Evolutionary conservation across 2,329 filamentous ascomycete species (phyloP).

Genomic region (Penicillium concentricum): DNA sequence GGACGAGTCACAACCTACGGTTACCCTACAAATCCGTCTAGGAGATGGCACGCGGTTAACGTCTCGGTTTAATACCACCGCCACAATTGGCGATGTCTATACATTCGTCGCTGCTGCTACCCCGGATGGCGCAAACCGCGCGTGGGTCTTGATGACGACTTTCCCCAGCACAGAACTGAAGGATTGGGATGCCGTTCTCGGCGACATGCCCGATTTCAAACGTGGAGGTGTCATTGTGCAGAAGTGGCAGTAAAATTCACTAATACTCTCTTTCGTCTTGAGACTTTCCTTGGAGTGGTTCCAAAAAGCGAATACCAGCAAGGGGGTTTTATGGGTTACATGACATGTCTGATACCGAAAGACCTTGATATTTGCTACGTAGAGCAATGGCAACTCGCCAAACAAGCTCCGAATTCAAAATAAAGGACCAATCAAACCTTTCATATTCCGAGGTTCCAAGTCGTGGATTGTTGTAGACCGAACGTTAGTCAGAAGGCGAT

Average conservation of each 20-base stretch:
- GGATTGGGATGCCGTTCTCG: constrained; percentile 51
- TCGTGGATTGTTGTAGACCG: neutral
- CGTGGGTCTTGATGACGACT: constrained; percentile 64
- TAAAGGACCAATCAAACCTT: neutral
- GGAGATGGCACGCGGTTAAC: constrained; percentile 62
- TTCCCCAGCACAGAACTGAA: constrained; percentile 63
- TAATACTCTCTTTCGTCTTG: neutral
- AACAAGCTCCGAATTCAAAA: neutral
- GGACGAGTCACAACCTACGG: constrained; percentile 57
- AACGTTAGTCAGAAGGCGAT: constrained; percentile 23
- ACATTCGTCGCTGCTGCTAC: constrained; percentile 58
- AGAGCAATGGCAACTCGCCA: neutral
- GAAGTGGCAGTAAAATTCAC: constrained; percentile 42
- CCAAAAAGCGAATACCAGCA: constrained; percentile 7
- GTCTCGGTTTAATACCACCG: constrained; percentile 64
- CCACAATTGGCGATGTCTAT: constrained; percentile 65
- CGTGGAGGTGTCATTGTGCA: constrained; percentile 52
- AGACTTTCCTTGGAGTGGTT: neutral
- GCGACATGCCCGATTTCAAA: constrained; percentile 51
- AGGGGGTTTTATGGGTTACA: constrained; percentile 1
- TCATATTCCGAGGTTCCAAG: neutral
- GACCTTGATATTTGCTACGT: neutral
- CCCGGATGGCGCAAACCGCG: constrained; percentile 48
- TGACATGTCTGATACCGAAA: constrained; percentile 4
- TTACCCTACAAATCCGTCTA: constrained; percentile 62